Base-by-base conservation (phyloP, 345 rosid species). In the Chamaenerion angustifolium region DNA sequence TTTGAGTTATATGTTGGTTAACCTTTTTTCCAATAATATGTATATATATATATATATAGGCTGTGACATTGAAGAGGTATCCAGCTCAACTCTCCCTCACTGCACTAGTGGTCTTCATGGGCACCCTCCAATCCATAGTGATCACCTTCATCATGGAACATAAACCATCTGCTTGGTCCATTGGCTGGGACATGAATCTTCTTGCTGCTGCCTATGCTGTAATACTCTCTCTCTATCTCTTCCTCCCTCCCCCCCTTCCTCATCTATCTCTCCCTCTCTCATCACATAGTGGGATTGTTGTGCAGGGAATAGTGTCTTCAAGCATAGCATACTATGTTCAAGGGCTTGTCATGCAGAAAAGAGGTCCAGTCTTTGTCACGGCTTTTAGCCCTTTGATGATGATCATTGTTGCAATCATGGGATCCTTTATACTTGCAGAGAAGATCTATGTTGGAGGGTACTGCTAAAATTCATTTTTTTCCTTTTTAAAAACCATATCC, bases 171-270 rank as follows among this genome's bases (percentile, higher is more conserved):
- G 90, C 42, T 16, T 90, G 88, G 85, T 61, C 57, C 62, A 75
- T 83, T 59, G 80, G 88, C 61, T 79, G 78, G 66, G 95, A 90
- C 81, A 83, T 83, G 85, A 78, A 81, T 65, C 94, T 90, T 31
- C 83, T 90, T 35, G 94, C 98, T 37, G 90, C 98, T 43, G 98
- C 95, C 35, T 90, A 85, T 17, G 95, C 98, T 55, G 97, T 89
- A 42, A 55, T 18, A 25, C 35, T 25, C 52, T 7, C 10, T 45
- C 17, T n/a, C 46, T 43, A 11, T 16, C n/a, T 43, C 13, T 12
- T 8, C 16, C 21, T 16, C n/a, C 3, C 18, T 40, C 13, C 10
- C 42, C 3, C 9, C 61, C 40, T 54, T 51, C 31, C 42, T 17
- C 15, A 43, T 80, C n/a, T n/a, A n/a, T n/a, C n/a, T n/a, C n/a